Conservation (phyloP, 768 basidiomycete species). For the Atractiella rhizophila region DNA sequence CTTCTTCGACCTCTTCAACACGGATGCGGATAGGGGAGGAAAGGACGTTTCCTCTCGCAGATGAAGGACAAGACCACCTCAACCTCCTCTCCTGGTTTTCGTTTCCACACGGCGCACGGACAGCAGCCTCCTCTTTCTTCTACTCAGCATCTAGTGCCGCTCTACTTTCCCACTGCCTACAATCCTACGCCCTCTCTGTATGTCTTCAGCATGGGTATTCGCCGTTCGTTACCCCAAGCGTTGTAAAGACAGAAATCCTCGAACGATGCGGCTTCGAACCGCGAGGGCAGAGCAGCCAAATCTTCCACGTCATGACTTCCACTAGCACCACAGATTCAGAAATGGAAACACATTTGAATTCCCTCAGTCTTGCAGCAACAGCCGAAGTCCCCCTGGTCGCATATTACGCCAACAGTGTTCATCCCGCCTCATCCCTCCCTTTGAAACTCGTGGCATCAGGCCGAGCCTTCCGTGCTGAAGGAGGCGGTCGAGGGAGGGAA, state of each 20-base stretch:
- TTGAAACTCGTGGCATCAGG: conserved; percentile 64
- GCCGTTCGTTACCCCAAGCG: conserved; percentile 69
- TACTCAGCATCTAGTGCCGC: conserved; percentile 65
- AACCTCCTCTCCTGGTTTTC: conserved; percentile 33
- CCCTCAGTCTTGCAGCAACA: conserved; percentile 54
- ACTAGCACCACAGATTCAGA: background rate
- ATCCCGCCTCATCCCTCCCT: conserved; percentile 30
- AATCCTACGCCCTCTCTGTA: conserved; percentile 57
- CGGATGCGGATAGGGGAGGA: too few relatives aligned
- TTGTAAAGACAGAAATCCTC: conserved; percentile 66
- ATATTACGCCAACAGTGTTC: conserved; percentile 51
- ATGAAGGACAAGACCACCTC: conserved; percentile 37
- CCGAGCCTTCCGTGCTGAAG: conserved; percentile 77
- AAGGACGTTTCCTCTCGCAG: conserved; percentile 30
- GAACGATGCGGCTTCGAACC: conserved; percentile 81
- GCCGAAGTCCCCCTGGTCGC: conserved; percentile 85
- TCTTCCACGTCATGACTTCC: conserved; percentile 28
- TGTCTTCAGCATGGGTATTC: conserved; percentile 58
- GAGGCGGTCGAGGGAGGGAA: conserved; percentile 76
- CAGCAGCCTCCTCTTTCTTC: conserved; percentile 79
- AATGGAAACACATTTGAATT: conserved; percentile 28
- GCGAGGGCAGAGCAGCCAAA: conserved; percentile 41
- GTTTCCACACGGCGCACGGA: conserved; percentile 35
- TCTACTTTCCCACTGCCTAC: conserved; percentile 59
- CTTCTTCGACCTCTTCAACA: too few relatives aligned